Evolutionary conservation across 495 filamentous ascomycete species (phyloP).

Genomic region (Jackrogersella minutella): DNA sequence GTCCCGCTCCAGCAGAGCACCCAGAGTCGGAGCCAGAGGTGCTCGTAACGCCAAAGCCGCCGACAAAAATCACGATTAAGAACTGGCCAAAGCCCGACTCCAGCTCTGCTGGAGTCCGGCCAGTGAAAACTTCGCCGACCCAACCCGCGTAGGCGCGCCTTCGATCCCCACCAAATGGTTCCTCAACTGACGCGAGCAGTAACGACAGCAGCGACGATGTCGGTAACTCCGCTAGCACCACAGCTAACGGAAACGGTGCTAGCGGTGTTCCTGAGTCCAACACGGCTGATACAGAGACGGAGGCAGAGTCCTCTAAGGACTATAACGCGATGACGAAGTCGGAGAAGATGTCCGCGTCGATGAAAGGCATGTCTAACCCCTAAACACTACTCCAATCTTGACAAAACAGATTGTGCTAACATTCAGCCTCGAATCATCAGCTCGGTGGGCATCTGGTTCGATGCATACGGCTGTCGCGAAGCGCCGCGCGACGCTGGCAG

Average conservation of each 20-base stretch:
- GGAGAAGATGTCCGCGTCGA: slow-evolving; percentile 61
- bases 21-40: slow-evolving; percentile 20
- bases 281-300: slow-evolving; percentile 26
- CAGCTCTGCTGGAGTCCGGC: no score
- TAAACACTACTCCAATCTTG: neutral
- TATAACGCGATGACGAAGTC: slow-evolving; percentile 61
- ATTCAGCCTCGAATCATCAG: slow-evolving; percentile 31
- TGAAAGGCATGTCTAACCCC: slow-evolving; percentile 52
- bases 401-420: no score
- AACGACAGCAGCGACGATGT: slow-evolving; percentile 4
- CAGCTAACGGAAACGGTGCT: slow-evolving; percentile 9
- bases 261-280: slow-evolving; percentile 14
- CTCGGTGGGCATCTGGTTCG: slow-evolving; percentile 58
- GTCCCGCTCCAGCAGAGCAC: slow-evolving; percentile 12
- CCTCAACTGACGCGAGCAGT: slow-evolving; percentile 4
- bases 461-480: slow-evolving; percentile 60
- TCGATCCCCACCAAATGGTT: no score
- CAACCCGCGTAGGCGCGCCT: no score
- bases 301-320: slow-evolving; percentile 46
- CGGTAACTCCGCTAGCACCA: no score
- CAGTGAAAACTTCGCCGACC: no score
- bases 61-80: slow-evolving; percentile 37
- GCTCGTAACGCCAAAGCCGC: slow-evolving; percentile 15
- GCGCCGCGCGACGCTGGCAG: slow-evolving; percentile 58
- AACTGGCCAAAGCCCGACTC: slow-evolving; percentile 16